phyloP scores from a whole-genome alignment of 768 basidiomycete species.

The Jaapia argillacea region DNA sequence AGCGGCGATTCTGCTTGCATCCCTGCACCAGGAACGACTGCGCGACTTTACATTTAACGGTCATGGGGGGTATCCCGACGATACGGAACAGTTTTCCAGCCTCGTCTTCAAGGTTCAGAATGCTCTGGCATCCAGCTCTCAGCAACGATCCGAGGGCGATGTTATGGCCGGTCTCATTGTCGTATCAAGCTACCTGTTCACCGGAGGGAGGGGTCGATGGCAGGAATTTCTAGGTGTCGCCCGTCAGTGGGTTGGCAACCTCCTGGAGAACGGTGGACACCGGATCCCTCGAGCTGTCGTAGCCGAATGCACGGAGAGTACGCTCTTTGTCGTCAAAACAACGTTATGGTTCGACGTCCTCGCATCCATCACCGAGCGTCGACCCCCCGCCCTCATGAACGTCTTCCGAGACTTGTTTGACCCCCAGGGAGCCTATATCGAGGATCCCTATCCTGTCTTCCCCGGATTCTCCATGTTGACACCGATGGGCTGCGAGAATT shows the following conservation, averaged over 20 bases:
- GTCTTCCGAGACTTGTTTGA: constrained; percentile 50
- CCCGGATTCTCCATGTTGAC: constrained; percentile 56
- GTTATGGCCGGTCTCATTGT: constrained; percentile 73
- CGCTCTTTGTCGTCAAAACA: constrained; percentile 70
- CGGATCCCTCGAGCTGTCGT: constrained; percentile 36
- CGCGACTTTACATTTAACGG: constrained; percentile 11
- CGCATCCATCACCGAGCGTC: constrained; percentile 60
- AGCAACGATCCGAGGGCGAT: constrained; percentile 33
- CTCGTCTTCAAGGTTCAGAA: neutral
- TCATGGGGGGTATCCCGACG: no score
- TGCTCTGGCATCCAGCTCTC: neutral
- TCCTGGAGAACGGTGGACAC: constrained; percentile 31
- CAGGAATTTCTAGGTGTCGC: constrained; percentile 54
- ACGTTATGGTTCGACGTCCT: constrained; percentile 85
- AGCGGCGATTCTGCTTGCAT: constrained; percentile 53
- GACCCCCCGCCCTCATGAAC: constrained; percentile 44
- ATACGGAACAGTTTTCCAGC: no score
- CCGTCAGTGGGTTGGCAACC: constrained; percentile 37
- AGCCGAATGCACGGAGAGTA: constrained; percentile 34
- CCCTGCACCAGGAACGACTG: constrained; percentile 44
- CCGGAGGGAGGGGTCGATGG: constrained; percentile 68
- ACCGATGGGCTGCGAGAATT: constrained; percentile 81
- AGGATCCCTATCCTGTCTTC: constrained; percentile 17
- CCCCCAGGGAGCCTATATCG: constrained; percentile 31
- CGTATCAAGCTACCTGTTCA: constrained; percentile 70